Percentiles rank a stretch among this genome's conserved stretches.
Conservation (phyloP, 495 filamentous ascomycete genomes). For the Xylaria bambusicola region DNA sequence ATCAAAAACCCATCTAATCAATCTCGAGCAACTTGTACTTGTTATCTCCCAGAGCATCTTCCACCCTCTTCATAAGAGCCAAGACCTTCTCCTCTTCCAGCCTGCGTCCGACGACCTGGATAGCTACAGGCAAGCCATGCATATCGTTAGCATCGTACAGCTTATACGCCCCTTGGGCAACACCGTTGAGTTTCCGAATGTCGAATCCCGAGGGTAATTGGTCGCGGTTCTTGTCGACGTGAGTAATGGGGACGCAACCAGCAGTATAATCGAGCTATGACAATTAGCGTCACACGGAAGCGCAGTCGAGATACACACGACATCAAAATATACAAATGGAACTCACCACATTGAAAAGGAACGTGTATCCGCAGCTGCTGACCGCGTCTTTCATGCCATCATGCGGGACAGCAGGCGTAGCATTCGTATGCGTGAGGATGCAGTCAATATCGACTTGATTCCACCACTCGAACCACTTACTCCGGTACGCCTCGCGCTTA, state of each 20-base stretch:
- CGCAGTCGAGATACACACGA: not conserved
- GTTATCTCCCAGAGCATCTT: conserved; percentile 67
- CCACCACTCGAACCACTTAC: conserved; percentile 84
- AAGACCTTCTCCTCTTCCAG: conserved; percentile 93
- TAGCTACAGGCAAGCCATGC: conserved; percentile 82
- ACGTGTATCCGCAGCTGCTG: conserved; percentile 90
- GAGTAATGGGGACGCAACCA: conserved; percentile 84
- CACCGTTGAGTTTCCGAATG: conserved; percentile 68
- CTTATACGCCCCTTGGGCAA: conserved; percentile 82
- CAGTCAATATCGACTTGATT: conserved; percentile 70
- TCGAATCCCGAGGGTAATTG: conserved; percentile 59
- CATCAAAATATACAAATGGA: not conserved
- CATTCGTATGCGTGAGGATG: conserved; percentile 82
- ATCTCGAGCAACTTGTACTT: conserved; percentile 67
- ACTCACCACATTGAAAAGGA: conserved; percentile 84
- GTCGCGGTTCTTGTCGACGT: conserved; percentile 73
- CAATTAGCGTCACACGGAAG: conserved; percentile 8
- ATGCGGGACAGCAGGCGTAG: conserved; percentile 86
- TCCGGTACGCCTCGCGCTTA: conserved; percentile 74
- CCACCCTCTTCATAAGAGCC: conserved; percentile 76
- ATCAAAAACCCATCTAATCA: conserved; percentile 14
- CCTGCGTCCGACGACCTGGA: conserved; percentile 83
- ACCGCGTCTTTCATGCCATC: conserved; percentile 85
- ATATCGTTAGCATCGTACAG: conserved; percentile 83
- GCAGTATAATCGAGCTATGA: conserved; percentile 77